Evolutionary conservation across 1,284 basidiomycete genomes (phyloP).

Genomic region (Coniferiporia weirii): DNA sequence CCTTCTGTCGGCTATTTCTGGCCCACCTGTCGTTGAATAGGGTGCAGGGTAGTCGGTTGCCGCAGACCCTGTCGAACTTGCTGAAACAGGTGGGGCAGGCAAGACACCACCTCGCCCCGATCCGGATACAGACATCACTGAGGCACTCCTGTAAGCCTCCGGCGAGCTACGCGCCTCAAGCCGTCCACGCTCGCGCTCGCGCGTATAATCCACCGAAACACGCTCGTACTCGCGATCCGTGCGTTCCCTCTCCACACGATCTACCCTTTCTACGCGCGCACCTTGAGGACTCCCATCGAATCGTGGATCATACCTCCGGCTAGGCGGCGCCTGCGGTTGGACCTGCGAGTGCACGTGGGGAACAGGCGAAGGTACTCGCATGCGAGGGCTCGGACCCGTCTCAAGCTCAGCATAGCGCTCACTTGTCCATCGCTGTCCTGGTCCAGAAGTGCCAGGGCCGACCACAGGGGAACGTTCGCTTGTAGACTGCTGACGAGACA

Average conservation of each 20-base stretch:
- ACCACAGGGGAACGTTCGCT: slow-evolving; percentile 11
- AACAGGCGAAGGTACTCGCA: slow-evolving; percentile 20
- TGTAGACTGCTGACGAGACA: slow-evolving; percentile 1
- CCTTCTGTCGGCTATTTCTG: slow-evolving; percentile 5
- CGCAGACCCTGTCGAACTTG: slow-evolving; percentile 3
- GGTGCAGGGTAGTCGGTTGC: slow-evolving; percentile 2
- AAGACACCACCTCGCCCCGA: neutral
- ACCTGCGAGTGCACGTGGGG: slow-evolving; percentile 21
- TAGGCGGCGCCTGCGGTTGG: slow-evolving; percentile 20
- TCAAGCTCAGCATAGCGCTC: slow-evolving; percentile 46
- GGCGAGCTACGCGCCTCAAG: slow-evolving; percentile 8
- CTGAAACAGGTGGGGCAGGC: neutral
- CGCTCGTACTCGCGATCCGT: slow-evolving; percentile 23
- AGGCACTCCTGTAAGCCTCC: slow-evolving; percentile 8
- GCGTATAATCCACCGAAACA: neutral
- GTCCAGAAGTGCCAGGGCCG: slow-evolving; percentile 13
- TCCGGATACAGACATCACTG: neutral
- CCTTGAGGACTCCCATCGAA: slow-evolving; percentile 26
- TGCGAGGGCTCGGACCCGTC: slow-evolving; percentile 31
- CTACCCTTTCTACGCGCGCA: slow-evolving; percentile 16
- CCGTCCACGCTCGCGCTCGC: slow-evolving; percentile 7
- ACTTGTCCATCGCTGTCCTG: slow-evolving; percentile 35
- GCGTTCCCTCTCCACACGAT: slow-evolving; percentile 29
- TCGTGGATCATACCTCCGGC: slow-evolving; percentile 32
- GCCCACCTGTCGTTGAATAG: neutral